Base-by-base conservation (phyloP, 345 rosid genomes). In the Eucalyptus caleyi region DNA sequence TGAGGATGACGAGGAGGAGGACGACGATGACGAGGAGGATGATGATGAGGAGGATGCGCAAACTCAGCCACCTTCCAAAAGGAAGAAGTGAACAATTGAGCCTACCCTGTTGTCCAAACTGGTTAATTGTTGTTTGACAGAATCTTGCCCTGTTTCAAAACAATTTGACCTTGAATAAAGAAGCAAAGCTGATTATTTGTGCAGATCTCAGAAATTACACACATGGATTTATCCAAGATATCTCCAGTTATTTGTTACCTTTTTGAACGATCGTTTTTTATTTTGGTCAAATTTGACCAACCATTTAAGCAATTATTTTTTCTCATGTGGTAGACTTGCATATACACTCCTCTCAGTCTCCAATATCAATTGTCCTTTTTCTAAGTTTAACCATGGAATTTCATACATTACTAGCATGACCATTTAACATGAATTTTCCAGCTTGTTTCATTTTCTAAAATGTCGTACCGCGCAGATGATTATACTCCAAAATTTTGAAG, bases 51-150 rank as follows among this genome's bases (percentile, higher is more conserved):
- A 87, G 3, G 86, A 89, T 15, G 83, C 11, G 12, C 86, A 50
- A 72, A 45, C 87, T 51, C 90, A 86, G 83, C 87, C 89, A 23
- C 89, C 87, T 42, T 82, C 88, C 56, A 81, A 89, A 50, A 87
- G 49, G 87, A 87, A 77, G 54, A 87, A 89, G 77, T 87, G 62
- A 89, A 30, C 30, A 24, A 44, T 53, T 30, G 32, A 21, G 62
- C 60, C 11, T n/a, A 15, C 45, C 27, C 83, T 37, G 83, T 21
- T 40, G 47, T 77, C 83, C 27, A 19, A 37, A 40, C 26, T 77
- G 27, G 83, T 34, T 69, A 19, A 34, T 69, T 69, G 81, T 72
- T 72, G 47, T 77, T 21, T 21, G 26, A 77, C 85, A 77, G 45
- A 40, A 40, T 40, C 42, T 77, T 77, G 23, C 47, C 26, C 24